Evolutionary conservation across 176 grass and related monocot genomes (phyloP).

Genomic region (Paspalum notatum): DNA sequence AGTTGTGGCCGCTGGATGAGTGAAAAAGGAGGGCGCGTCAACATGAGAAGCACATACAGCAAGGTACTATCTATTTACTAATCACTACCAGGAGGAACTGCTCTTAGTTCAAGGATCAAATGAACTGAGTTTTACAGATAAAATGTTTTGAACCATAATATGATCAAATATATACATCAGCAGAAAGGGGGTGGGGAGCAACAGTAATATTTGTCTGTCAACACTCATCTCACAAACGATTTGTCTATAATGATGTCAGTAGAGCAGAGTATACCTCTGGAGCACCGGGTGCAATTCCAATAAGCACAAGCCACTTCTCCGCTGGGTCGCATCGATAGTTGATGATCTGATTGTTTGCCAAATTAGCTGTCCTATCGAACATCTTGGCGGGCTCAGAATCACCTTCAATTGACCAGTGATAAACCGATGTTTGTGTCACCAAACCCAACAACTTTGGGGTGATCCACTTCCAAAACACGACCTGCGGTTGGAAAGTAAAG

Average conservation of each 20-base stretch:
- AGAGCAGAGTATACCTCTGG: conserved; percentile 61
- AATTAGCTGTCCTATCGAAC: conserved; percentile 95
- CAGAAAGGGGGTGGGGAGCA: neutral
- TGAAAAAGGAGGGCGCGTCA: conserved; percentile 29
- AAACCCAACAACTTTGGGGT: conserved; percentile 73
- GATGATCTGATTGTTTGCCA: conserved; percentile 96
- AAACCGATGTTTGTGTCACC: conserved; percentile 75
- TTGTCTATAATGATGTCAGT: neutral
- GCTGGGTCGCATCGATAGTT: conserved; percentile 88
- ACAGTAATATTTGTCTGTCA: too few relatives aligned
- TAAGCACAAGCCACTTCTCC: conserved; percentile 96
- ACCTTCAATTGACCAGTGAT: conserved; percentile 98
- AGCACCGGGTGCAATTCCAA: conserved; percentile 93
- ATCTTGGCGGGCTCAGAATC: conserved; percentile 90
- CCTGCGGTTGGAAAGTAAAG: conserved; percentile 42
- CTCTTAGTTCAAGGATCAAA: neutral
- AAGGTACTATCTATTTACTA: conserved; percentile 6
- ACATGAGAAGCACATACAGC: neutral
- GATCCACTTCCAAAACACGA: conserved; percentile 99
- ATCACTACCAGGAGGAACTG: neutral
- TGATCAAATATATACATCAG: neutral
- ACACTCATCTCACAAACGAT: neutral
- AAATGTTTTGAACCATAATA: neutral
- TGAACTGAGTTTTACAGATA: conserved; percentile 16
- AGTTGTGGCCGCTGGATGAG: conserved; percentile 78